Evolutionary conservation across 1,139 yeast genomes (phyloP), one percentile per base, ranked within the genome.

Genomic region (Suhomyces ambrosiae): DNA sequence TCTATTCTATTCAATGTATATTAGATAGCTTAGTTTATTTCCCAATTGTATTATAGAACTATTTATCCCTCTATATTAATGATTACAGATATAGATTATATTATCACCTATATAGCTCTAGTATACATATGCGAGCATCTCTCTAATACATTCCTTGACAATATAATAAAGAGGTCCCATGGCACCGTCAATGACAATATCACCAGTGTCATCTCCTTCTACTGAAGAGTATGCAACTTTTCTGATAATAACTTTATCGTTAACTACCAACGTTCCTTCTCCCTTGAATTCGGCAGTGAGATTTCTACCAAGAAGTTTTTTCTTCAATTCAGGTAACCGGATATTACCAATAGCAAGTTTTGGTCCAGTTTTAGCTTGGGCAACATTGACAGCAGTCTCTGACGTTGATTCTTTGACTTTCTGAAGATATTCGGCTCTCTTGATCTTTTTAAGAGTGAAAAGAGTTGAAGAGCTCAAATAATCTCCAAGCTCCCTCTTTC

Each of bases 191-290:
- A 94, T 81, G 7, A 84, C 69, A 14, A 94, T 76, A 54, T 85
- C 85, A 27, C 97, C 96, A 33, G 89, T 89, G 35, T 70, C 76
- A 33, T 71, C 76, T 21, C 64, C 62, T 38, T 68, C 74, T 7
- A 54, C 46, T 11, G 59, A 54, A 16, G 68, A 62, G 45, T 66
- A 65, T 7, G 79, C 77, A 3, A 86, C 73, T 58, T 92, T 90
- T 41, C 88, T 69, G 7, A 92, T 79, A 1, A 90, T 83, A 17
- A 92, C 76, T 38, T 68, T 68, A 42, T 85, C 86, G 53, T 90
- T 90, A 26, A 95, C 86, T 7, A 90, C 95, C 35, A 92, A 66
- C 0, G 90, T 82, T 57, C 97, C 98, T 57, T 89, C 97, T 39
- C 97, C 94, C 55, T 86, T 81, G 58, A 92, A 88, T 53, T 90